Evolutionary conservation across 768 basidiomycete species (phyloP).

Genomic region (Hericium coralloides): DNA sequence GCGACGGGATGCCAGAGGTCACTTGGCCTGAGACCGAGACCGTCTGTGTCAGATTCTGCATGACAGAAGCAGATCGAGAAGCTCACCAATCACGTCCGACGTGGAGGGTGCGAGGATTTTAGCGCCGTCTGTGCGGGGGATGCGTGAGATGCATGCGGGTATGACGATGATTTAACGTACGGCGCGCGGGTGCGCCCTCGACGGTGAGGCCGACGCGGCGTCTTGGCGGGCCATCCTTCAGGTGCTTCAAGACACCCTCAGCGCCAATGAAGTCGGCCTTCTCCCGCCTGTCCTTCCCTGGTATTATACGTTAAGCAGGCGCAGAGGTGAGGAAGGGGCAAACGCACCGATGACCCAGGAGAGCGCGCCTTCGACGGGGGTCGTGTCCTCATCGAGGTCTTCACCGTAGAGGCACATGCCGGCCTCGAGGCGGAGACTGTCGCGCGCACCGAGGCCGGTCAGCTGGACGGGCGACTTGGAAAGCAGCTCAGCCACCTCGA

Average conservation of each 20-base stretch:
- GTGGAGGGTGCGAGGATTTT: conserved; percentile 53
- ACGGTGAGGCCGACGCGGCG: conserved; percentile 78
- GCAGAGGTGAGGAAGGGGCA: background rate
- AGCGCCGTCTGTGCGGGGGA: conserved; percentile 53
- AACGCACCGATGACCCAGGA: conserved; percentile 84
- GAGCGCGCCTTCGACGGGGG: conserved; percentile 86
- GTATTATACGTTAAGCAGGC: background rate
- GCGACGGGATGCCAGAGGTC: conserved; percentile 92
- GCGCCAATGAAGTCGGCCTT: conserved; percentile 72
- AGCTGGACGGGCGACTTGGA: conserved; percentile 64
- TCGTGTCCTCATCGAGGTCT: conserved; percentile 81
- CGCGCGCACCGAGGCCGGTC: conserved; percentile 86
- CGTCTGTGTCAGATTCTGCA: background rate
- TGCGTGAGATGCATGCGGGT: too few species aligned
- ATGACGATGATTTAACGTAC: conserved; percentile 31
- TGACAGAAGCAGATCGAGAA: background rate
- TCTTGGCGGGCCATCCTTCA: conserved; percentile 71
- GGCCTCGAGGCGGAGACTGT: conserved; percentile 90
- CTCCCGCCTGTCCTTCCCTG: conserved; percentile 78
- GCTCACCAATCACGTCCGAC: conserved; percentile 53
- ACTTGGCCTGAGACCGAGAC: conserved; percentile 42
- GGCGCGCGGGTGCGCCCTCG: conserved; percentile 78
- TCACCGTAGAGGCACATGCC: conserved; percentile 96
- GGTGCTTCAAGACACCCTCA: conserved; percentile 57
- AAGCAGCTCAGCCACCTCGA: conserved; percentile 57